Evolutionary conservation across 306 rosid species (phyloP).

Genomic region (Castanea sativa): DNA sequence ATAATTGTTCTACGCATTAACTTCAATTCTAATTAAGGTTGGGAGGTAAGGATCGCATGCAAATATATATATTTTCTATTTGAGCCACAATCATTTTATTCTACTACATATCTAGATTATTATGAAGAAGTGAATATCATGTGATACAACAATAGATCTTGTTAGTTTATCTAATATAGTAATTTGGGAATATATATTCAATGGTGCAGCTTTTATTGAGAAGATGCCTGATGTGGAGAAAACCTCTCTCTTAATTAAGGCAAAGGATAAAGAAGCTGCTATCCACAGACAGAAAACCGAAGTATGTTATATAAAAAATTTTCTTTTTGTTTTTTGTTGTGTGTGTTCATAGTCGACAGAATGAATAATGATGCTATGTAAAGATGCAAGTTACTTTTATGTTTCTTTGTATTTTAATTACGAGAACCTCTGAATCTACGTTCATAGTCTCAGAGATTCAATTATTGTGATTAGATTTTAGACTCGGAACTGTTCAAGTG

Average conservation of each 20-base stretch:
- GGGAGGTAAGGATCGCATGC: too few relatives aligned
- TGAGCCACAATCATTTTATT: too few relatives aligned
- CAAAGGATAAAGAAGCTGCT: conserved; percentile 48
- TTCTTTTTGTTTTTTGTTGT: too few relatives aligned
- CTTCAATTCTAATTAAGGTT: too few relatives aligned
- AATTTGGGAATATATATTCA: neutral
- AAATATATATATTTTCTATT: too few relatives aligned
- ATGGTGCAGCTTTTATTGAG: conserved; percentile 43
- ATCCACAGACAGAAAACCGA: conserved; percentile 43
- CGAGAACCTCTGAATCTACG: neutral
- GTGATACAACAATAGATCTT: neutral
- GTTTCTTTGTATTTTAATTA: neutral
- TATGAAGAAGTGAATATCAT: too few relatives aligned
- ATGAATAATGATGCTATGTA: too few relatives aligned
- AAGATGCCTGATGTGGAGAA: conserved; percentile 54
- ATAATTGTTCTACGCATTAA: too few relatives aligned
- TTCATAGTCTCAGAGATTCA: neutral
- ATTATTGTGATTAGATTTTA: conserved; percentile 30
- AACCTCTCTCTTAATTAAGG: conserved; percentile 55
- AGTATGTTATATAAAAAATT: conserved; percentile 18
- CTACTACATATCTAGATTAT: too few relatives aligned
- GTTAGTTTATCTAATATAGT: neutral
- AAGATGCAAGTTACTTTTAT: too few relatives aligned
- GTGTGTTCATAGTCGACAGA: too few relatives aligned
- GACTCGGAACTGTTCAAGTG: conserved; percentile 40